Evolutionary conservation across 148 eudicot genomes (phyloP).

Genomic region (Dysphania ambrosioides): DNA sequence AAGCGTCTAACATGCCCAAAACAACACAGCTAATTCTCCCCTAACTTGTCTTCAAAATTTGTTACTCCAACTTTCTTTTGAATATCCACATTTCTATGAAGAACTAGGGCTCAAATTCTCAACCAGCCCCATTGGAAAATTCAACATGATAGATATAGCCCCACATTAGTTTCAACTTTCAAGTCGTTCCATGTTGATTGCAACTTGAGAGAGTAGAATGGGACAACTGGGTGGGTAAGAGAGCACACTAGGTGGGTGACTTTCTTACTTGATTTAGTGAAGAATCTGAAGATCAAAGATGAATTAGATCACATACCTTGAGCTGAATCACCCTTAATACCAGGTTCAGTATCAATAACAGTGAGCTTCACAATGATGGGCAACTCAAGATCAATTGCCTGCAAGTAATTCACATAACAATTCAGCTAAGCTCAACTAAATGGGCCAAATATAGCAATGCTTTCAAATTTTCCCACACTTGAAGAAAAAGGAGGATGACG

Average conservation of each 20-base stretch:
- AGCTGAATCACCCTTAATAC: conserved; percentile 76
- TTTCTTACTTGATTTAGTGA: neutral
- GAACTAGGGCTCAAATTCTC: neutral
- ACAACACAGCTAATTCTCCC: too few species aligned
- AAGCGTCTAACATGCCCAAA: too few species aligned
- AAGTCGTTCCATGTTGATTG: neutral
- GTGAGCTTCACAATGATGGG: conserved; percentile 69
- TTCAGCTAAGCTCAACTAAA: conserved; percentile 13
- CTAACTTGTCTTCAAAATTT: too few species aligned
- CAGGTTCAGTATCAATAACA: conserved; percentile 81
- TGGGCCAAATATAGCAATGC: conserved; percentile 2
- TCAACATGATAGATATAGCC: neutral
- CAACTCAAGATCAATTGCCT: conserved; percentile 88
- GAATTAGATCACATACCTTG: conserved; percentile 52
- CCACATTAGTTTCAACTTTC: neutral
- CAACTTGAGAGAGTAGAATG: conserved; percentile 15
- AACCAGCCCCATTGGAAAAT: neutral
- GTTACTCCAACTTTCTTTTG: too few species aligned
- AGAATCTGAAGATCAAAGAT: conserved; percentile 2
- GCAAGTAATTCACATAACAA: conserved; percentile 28
- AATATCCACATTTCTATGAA: too few species aligned
- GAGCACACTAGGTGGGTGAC: neutral
- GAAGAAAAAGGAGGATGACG: neutral
- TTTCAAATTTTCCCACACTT: conserved; percentile 4
- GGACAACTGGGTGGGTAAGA: neutral